phyloP scores from a whole-genome alignment of 2,329 filamentous ascomycete species.

The Claviceps capensis region DNA sequence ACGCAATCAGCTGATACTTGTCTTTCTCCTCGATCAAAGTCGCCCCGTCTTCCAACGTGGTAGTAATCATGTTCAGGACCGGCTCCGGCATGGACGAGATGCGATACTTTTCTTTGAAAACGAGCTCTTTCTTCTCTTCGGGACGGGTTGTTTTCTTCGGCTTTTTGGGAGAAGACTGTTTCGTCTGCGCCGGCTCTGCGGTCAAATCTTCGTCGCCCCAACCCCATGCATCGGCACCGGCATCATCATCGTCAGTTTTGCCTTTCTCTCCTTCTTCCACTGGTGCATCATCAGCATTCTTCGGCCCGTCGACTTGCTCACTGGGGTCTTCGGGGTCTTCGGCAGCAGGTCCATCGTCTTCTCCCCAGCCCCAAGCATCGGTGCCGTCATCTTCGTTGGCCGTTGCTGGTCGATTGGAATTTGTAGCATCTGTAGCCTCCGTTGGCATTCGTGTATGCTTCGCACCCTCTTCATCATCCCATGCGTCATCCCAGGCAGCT shows the following conservation, averaged over 20 bases:
- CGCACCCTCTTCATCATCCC: slow-evolving; percentile 55
- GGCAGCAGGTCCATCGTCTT: slow-evolving; percentile 30
- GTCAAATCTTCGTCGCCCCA: slow-evolving; percentile 59
- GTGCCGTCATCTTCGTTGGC: slow-evolving; percentile 28
- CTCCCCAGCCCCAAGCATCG: slow-evolving; percentile 80
- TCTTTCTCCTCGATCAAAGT: slow-evolving; percentile 41
- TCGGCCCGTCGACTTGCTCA: slow-evolving; percentile 3
- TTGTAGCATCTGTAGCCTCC: slow-evolving; percentile 9
- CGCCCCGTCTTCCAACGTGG: slow-evolving; percentile 46
- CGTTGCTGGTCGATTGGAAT: slow-evolving; percentile 7
- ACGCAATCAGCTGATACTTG: slow-evolving; percentile 44
- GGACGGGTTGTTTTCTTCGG: slow-evolving; percentile 11
- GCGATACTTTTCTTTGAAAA: slow-evolving; percentile 72
- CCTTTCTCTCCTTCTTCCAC: slow-evolving; percentile 2
- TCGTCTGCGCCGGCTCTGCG: slow-evolving; percentile 7
- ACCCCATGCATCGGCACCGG: slow-evolving; percentile 60
- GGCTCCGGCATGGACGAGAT: slow-evolving; percentile 78
- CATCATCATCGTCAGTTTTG: slow-evolving; percentile 27
- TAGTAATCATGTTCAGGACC: slow-evolving; percentile 52
- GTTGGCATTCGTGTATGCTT: slow-evolving; percentile 6
- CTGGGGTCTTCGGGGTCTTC: slow-evolving; percentile 12
- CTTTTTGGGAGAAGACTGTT: slow-evolving; percentile 6
- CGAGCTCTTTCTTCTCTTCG: slow-evolving; percentile 47
- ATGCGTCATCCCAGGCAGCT: slow-evolving; percentile 65
- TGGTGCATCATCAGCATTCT: background rate